These are phyloP conservation scores for Balakata baccata DNA, from an alignment of 345 rosid species.

Conservation along the genomic window DNA sequence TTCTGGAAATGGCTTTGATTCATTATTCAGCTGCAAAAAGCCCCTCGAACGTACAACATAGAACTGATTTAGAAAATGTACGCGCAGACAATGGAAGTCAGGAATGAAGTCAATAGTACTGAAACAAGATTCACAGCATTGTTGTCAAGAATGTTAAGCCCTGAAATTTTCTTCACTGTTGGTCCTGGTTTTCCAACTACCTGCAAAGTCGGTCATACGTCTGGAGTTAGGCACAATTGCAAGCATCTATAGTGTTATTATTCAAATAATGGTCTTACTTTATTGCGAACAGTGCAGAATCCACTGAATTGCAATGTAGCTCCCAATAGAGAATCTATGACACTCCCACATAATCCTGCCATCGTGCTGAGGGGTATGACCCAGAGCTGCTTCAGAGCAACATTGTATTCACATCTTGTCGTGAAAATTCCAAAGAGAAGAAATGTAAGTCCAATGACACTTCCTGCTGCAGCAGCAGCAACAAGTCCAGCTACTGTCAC, in stretches of 20 bases:
- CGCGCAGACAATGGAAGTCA: slow-evolving; percentile 54
- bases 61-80: slow-evolving; percentile 57
- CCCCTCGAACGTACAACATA: neutral
- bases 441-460: slow-evolving; percentile 70
- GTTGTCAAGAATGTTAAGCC: slow-evolving; percentile 81
- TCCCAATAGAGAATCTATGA: slow-evolving; percentile 83
- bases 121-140: slow-evolving; percentile 85
- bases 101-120: slow-evolving; percentile 51
- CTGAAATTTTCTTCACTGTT: slow-evolving; percentile 85
- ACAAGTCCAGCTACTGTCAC: slow-evolving; percentile 73
- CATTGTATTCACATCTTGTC: slow-evolving; percentile 45
- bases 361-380: slow-evolving; percentile 66
- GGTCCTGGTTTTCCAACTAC: slow-evolving; percentile 91
- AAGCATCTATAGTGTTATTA: neutral
- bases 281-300: slow-evolving; percentile 83
- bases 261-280: slow-evolving; percentile 41
- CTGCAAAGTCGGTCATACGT: slow-evolving; percentile 37
- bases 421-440: slow-evolving; percentile 62
- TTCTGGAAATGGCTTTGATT: neutral
- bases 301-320: slow-evolving; percentile 96
- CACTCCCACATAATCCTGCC: slow-evolving; percentile 82
- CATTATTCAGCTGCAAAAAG: slow-evolving; percentile 3
- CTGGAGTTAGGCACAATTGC: neutral
- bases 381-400: slow-evolving; percentile 66
- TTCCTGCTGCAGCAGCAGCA: slow-evolving; percentile 82